phyloP scores from a whole-genome alignment of 345 rosid species.

The Excoecaria agallocha region DNA sequence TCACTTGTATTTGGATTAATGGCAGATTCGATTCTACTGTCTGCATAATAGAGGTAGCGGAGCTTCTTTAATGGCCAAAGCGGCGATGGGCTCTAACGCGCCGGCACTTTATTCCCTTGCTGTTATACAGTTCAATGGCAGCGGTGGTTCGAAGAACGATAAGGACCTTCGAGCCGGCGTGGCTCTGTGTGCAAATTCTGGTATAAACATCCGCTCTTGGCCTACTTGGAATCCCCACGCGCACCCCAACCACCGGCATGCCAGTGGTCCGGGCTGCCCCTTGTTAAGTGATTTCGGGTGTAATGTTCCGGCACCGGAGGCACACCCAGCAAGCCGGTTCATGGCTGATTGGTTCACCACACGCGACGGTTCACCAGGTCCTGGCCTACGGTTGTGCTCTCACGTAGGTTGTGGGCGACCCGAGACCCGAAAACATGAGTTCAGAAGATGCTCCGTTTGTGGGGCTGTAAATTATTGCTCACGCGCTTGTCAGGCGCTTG shows the following conservation, averaged over 20 bases:
- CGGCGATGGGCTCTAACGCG: constrained; percentile 86
- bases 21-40: constrained; percentile 91
- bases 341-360: constrained; percentile 69
- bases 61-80: constrained; percentile 90
- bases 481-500: constrained; percentile 95
- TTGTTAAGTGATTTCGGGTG: constrained; percentile 92
- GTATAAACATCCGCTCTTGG: constrained; percentile 43
- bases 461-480: constrained; percentile 94
- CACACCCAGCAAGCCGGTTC: constrained; percentile 72
- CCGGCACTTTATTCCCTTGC: constrained; percentile 80
- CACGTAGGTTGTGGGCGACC: constrained; percentile 86
- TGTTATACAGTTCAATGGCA: constrained; percentile 93
- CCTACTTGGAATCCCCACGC: constrained; percentile 48
- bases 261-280: constrained; percentile 52
- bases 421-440: constrained; percentile 90
- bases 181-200: constrained; percentile 55
- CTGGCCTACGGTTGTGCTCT: constrained; percentile 74
- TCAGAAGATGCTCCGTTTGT: constrained; percentile 88
- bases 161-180: constrained; percentile 93
- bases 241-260: constrained; percentile 30
- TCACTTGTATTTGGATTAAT: background rate
- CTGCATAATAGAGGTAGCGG: constrained; percentile 75
- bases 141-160: constrained; percentile 91
- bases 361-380: constrained; percentile 38
- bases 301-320: constrained; percentile 92